Evolutionary conservation across 805 yeast species (phyloP), one percentile per base, ranked within the genome.

Genomic region (Starmerella floricola): DNA sequence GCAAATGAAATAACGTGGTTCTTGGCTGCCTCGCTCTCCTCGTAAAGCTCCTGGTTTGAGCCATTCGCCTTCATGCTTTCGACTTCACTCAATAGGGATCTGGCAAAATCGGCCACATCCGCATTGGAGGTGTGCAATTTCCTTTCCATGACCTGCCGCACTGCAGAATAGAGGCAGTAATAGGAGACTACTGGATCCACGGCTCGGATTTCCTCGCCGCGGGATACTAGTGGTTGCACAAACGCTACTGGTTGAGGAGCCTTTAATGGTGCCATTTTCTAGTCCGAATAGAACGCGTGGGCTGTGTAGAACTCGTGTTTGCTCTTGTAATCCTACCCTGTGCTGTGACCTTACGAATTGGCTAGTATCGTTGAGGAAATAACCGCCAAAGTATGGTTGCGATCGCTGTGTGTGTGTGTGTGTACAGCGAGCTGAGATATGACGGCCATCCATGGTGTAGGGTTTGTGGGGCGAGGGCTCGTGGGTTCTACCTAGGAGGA

Each of bases 171-270:
- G 47, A 66, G 69, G 60, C 91, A 80, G 59, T 72, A 81, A 60
- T 83, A 84, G 4, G 88, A 66, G 23, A 84, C 71, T 10, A 78
- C 62, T 0, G 93, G 86, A 47, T 82, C 79, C 8, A 67, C 69
- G 0, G 52, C 45, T 16, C 62, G 66, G 31, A 83, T 54, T 51
- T 85, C 94, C 8, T 57, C 59, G 17, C 84, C 66, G 6, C 87
- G 67, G 6, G 53, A 48, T 12, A 60, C 44, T 24, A 52, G 32
- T 8, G 58, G 55, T 49, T 46, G 49, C 11, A 57, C 51, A 24
- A 49, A 53, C 40, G 54, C 52, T 36, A 56, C 51, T 6, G 50
- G 37, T 1, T 38, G 46, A 4, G 62, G 62, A 2, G 54, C 46
- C n/a, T 45, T 31, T 37, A 36, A n/a, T n/a, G n/a, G n/a, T n/a